Conservation (phyloP, 108 stramenopile genomes). For the Nannochloropsis oceanica region DNA sequence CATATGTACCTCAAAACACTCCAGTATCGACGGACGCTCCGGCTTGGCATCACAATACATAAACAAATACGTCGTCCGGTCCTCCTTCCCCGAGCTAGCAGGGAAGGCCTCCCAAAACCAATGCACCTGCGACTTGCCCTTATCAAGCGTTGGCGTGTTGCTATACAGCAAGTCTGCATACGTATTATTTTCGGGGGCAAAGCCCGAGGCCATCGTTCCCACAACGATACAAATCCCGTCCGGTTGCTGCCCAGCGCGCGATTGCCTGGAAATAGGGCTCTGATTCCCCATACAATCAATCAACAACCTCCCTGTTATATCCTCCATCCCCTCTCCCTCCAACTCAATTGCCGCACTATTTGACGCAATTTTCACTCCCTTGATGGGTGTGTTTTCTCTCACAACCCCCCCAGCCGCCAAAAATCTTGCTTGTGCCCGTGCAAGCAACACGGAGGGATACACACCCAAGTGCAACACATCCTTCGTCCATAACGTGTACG, state of each 20-base stretch:
- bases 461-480: conserved; percentile 15
- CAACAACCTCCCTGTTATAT: conserved; percentile 54
- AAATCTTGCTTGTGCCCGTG: not conserved
- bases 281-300: conserved; percentile 80
- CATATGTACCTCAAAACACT: conserved; percentile 48
- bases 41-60: conserved; percentile 75
- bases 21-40: conserved; percentile 49
- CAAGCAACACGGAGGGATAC: not conserved
- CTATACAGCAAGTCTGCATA: conserved; percentile 73
- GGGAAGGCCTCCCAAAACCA: conserved; percentile 92
- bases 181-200: conserved; percentile 45
- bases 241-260: conserved; percentile 33
- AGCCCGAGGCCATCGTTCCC: conserved; percentile 66
- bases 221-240: conserved; percentile 72
- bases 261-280: conserved; percentile 59
- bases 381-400: conserved; percentile 43
- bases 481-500: not conserved
- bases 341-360: conserved; percentile 1
- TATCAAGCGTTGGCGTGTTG: conserved; percentile 49
- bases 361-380: conserved; percentile 48
- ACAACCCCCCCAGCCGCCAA: conserved; percentile 35
- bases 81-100: conserved; percentile 59
- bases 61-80: conserved; percentile 53
- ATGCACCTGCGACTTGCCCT: conserved; percentile 39
- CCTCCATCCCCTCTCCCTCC: conserved; percentile 12